These are phyloP conservation scores for Mycena vulgaris DNA, from an alignment of 768 basidiomycete species.

Conservation along the genomic window DNA sequence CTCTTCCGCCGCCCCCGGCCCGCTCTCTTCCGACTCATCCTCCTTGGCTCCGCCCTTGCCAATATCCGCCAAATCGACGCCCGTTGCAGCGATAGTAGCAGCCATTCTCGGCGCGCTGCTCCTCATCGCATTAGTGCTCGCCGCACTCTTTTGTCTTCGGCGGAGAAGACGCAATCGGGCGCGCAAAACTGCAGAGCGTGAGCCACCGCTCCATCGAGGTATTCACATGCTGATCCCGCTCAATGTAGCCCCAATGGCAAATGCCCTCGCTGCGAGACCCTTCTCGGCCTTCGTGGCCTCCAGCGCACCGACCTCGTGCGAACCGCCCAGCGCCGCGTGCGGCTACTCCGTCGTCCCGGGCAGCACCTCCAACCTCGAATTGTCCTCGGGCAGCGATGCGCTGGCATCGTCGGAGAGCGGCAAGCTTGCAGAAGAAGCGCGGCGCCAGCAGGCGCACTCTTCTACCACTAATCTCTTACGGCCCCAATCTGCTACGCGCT, in stretches of 20 bases:
- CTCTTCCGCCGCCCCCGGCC: background rate
- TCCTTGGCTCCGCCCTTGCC: background rate
- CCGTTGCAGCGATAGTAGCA: background rate
- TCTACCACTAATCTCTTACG: too few relatives aligned
- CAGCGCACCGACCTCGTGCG: background rate
- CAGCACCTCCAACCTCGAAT: background rate
- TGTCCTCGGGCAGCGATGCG: background rate
- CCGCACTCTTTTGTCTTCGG: background rate
- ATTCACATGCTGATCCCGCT: background rate
- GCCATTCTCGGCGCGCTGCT: background rate
- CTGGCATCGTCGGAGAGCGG: background rate
- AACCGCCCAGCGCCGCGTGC: background rate
- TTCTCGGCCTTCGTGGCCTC: background rate
- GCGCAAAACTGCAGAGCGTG: background rate
- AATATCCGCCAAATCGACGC: background rate
- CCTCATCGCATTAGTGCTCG: background rate
- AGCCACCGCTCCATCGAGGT: background rate
- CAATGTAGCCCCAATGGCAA: background rate
- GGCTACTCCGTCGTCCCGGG: background rate
- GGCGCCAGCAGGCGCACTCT: background rate
- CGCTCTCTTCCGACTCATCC: background rate
- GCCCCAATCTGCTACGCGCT: too few relatives aligned
- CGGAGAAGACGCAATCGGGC: background rate
- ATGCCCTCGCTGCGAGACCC: background rate
- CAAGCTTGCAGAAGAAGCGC: background rate